These are phyloP conservation scores for Lodderomyces orthopsilosis DNA, from an alignment of 1,139 yeast genomes.

Conservation along the genomic window DNA sequence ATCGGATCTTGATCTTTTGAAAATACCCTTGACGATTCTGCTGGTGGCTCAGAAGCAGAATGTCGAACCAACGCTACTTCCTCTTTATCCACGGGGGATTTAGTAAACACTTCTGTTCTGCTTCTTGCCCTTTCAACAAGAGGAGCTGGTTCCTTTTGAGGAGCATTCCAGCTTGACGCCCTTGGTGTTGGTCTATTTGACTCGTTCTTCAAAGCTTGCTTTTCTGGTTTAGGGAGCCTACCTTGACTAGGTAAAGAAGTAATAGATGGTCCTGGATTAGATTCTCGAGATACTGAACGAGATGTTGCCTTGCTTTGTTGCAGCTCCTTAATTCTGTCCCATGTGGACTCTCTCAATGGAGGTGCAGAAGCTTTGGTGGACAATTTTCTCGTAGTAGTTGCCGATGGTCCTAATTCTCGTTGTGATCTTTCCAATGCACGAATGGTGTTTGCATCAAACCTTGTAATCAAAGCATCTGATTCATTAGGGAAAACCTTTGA, in stretches of 20 bases:
- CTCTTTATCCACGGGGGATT: slow-evolving; percentile 4
- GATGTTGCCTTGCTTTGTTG: slow-evolving; percentile 26
- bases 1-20: slow-evolving; percentile 27
- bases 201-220: slow-evolving; percentile 1
- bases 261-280: not conserved
- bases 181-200: slow-evolving; percentile 6
- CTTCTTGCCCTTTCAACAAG: slow-evolving; percentile 9
- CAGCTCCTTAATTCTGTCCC: slow-evolving; percentile 34
- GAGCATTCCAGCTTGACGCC: slow-evolving; percentile 12
- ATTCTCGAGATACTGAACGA: slow-evolving; percentile 13
- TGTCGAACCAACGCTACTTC: not conserved
- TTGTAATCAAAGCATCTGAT: slow-evolving; percentile 53
- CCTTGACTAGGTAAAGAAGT: slow-evolving; percentile 9
- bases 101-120: slow-evolving; percentile 9
- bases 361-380: slow-evolving; percentile 19
- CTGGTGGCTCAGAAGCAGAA: slow-evolving; percentile 2
- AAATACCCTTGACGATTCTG: not conserved
- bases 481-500: slow-evolving; percentile 47
- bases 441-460: slow-evolving; percentile 34
- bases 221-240: slow-evolving; percentile 5
- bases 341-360: slow-evolving; percentile 33
- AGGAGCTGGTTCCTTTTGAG: slow-evolving; percentile 4
- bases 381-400: slow-evolving; percentile 9
- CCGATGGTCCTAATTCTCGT: slow-evolving; percentile 27
- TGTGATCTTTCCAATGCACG: slow-evolving; percentile 45